Evolutionary conservation across 768 basidiomycete genomes (phyloP).

Genomic region (Trametes cingulata): DNA sequence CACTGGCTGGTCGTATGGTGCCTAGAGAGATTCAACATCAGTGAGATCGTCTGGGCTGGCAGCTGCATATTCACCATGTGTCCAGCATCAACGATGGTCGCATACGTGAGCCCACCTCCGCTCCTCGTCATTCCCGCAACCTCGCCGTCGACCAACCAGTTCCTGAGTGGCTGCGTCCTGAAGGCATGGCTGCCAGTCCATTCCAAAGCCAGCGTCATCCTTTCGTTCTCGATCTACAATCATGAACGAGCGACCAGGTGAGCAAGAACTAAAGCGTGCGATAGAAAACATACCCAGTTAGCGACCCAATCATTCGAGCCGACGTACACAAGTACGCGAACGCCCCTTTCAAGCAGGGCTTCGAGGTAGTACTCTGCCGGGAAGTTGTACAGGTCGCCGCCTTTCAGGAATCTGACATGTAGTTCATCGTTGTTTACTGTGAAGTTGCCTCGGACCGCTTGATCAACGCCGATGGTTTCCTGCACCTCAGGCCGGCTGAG

Average conservation of each 20-base stretch:
- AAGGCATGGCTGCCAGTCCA: conserved; percentile 62
- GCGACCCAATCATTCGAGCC: conserved; percentile 58
- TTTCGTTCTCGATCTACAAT: conserved; percentile 56
- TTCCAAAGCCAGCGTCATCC: conserved; percentile 57
- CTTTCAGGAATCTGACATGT: too few species aligned
- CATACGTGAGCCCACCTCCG: conserved; percentile 59
- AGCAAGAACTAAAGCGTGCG: not conserved
- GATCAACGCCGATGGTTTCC: too few species aligned
- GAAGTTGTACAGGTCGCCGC: conserved; percentile 40
- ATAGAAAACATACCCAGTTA: conserved; percentile 43
- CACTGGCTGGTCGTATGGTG: conserved; percentile 63
- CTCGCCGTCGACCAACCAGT: conserved; percentile 58
- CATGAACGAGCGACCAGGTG: too few species aligned
- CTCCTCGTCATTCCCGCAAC: conserved; percentile 55
- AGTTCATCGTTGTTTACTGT: too few species aligned
- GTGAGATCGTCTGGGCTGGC: too few species aligned
- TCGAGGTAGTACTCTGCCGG: conserved; percentile 45
- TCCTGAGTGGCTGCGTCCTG: conserved; percentile 41
- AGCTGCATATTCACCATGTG: conserved; percentile 73
- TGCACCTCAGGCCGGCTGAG: too few species aligned
- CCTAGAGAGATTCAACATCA: conserved; percentile 38
- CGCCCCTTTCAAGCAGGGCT: conserved; percentile 53
- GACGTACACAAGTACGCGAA: conserved; percentile 55
- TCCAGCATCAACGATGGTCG: conserved; percentile 64
- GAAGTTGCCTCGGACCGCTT: conserved; percentile 47